Base-by-base conservation (phyloP, 805 yeast genomes). In the Sungouiella blattae region DNA sequence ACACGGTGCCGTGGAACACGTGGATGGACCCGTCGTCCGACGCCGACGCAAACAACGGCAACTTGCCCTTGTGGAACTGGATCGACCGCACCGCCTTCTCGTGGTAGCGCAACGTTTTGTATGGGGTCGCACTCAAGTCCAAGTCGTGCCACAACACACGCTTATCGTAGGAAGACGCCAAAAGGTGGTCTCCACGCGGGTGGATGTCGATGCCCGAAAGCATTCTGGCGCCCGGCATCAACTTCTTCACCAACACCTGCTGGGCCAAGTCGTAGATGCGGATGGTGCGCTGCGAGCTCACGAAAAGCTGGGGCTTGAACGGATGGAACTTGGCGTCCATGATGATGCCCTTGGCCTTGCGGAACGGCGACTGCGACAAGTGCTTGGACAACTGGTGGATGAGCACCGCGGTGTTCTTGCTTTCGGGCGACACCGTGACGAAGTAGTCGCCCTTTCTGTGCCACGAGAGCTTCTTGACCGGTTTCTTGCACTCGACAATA, bases 291-390 rank as follows among this genome's bases (percentile, higher is more conserved):
- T 93, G 98, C 8, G 96, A 85, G 50, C 91, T 88, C 33, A 93
- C 98, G 53, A 86, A 85, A 43, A 93, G 72, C 57, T 87, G 94
- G 16, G 98, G 98, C 54, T 86, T 82, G 67, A 85, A 82, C 20
- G 98, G 98, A 63, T 93, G 98, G 79, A 93, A 93, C 61, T 83
- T 84, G 43, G 96, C 97, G 58, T 88, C 95, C 82, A 88, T 88
- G 30, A 89, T 82, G 44, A 91, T 83, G 47, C 98, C 98, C 67
- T 86, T 86, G 23, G 95, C 78, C 62, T 87, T 87, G 49, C 80
- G 75, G 77, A 93, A 93, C 41, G 98, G 98, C 8, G 96, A 85
- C 67, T 93, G 98, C 12, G 98, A 83, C 41, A 83, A 73, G 66
- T 93, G 98, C 62, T 87, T 87, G 3, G 97, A 87, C 32, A 93